Evolutionary conservation across 1,139 yeast species (phyloP).

Genomic region (Saccharomyces hybrid): DNA sequence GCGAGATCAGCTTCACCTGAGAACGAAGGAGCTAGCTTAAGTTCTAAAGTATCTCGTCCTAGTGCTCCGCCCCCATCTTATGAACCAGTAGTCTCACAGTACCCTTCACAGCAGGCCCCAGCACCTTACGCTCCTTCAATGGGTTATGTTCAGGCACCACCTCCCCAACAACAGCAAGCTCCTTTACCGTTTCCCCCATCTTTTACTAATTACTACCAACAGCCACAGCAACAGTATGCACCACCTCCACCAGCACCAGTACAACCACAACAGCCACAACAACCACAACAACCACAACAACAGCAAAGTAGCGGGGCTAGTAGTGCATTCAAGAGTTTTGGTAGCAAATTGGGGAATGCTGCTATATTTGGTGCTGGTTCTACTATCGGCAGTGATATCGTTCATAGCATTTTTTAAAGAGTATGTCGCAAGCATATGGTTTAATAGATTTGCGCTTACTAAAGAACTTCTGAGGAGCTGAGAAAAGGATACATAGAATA

Average conservation of each 20-base stretch:
- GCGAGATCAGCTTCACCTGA: conserved; percentile 28
- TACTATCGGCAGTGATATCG: conserved; percentile 74
- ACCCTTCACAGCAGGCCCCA: conserved; percentile 43
- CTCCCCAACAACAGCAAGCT: conserved; percentile 18
- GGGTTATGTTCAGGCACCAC: conserved; percentile 5
- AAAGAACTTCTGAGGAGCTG: neutral
- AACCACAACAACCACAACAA: conserved; percentile 16
- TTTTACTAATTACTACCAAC: conserved; percentile 22
- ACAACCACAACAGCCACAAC: conserved; percentile 23
- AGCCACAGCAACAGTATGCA: conserved; percentile 28
- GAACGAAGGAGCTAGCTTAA: conserved; percentile 18
- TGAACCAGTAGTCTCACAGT: neutral
- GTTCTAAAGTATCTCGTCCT: conserved; percentile 13
- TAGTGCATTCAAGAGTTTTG: conserved; percentile 51
- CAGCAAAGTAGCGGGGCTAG: conserved; percentile 21
- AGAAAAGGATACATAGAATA: neutral
- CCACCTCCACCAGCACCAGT: conserved; percentile 22
- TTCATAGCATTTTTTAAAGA: conserved; percentile 63
- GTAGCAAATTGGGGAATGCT: conserved; percentile 82
- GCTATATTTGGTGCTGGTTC: conserved; percentile 97
- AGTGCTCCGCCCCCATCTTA: conserved; percentile 5
- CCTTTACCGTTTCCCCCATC: conserved; percentile 25
- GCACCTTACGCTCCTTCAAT: conserved; percentile 28
- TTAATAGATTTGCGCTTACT: neutral
- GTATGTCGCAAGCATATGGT: neutral